A percentile compares a stretch with the other conserved stretches of the same genome.
Evolutionary conservation across 2,329 filamentous ascomycete species (phyloP).

Genomic region (Phyllosticta capitalensis): DNA sequence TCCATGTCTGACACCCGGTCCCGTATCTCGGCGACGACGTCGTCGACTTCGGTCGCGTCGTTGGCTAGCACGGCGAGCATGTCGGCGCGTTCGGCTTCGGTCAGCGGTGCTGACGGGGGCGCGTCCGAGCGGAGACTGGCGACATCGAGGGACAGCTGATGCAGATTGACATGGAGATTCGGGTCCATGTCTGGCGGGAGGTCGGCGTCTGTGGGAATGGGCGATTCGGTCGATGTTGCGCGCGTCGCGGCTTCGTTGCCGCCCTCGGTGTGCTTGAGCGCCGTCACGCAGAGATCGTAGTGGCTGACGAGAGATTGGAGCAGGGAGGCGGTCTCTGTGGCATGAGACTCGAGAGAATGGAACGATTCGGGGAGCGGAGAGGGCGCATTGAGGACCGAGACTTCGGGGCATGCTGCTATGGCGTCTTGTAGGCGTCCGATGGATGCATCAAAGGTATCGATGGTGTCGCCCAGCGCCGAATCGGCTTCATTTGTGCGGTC

Average conservation of each 20-base stretch:
- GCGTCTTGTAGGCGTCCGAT: constrained; percentile 47
- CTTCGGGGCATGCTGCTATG: constrained; percentile 25
- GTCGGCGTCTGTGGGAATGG: not conserved
- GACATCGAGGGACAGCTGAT: constrained; percentile 14
- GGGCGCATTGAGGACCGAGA: constrained; percentile 14
- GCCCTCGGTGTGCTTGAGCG: constrained; percentile 76
- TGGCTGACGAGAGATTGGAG: constrained; percentile 75
- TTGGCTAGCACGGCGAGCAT: constrained; percentile 73
- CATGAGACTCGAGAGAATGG: constrained; percentile 56
- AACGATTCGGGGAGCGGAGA: constrained; percentile 39
- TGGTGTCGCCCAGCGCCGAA: constrained; percentile 43
- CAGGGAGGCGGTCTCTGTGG: constrained; percentile 71
- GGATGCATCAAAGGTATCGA: constrained; percentile 63
- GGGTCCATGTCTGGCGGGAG: constrained; percentile 9
- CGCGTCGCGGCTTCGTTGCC: constrained; percentile 39
- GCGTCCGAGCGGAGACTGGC: constrained; percentile 17
- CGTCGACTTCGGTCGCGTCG: constrained; percentile 55
- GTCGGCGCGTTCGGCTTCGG: constrained; percentile 64
- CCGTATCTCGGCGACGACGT: constrained; percentile 58
- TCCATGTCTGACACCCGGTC: constrained; percentile 73
- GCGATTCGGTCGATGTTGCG: constrained; percentile 28
- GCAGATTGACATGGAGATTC: constrained; percentile 10
- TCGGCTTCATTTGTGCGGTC: constrained; percentile 62
- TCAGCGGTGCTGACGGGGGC: constrained; percentile 58
- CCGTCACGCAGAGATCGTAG: constrained; percentile 88